A percentile compares a stretch with the other conserved stretches of the same genome.
Evolutionary conservation across 768 basidiomycete genomes (phyloP).

Genomic region (Mycena polygramma): DNA sequence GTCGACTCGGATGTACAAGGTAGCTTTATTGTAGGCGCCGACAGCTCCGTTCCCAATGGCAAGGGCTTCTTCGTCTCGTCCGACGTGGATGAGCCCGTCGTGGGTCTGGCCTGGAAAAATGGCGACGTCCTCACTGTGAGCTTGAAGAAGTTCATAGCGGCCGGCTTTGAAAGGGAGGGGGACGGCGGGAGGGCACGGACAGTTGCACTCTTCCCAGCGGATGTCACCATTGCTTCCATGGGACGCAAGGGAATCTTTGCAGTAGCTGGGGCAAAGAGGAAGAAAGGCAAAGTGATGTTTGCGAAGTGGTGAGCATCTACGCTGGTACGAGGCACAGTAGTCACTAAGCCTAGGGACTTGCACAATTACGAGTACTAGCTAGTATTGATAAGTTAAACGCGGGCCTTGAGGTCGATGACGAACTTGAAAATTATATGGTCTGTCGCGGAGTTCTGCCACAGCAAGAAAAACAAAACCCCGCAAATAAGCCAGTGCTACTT

Average conservation of each 20-base stretch:
- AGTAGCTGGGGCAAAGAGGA: slow-evolving; percentile 17
- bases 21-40: slow-evolving; percentile 14
- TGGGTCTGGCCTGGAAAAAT: slow-evolving; percentile 25
- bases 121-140: slow-evolving; percentile 20
- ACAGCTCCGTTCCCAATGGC: too few species aligned
- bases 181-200: slow-evolving; percentile 18
- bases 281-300: slow-evolving; percentile 21
- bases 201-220: slow-evolving; percentile 19
- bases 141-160: slow-evolving; percentile 16
- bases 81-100: slow-evolving; percentile 8
- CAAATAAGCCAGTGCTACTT: too few species aligned
- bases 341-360: too few species aligned
- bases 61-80: slow-evolving; percentile 15
- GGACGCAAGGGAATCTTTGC: slow-evolving; percentile 19
- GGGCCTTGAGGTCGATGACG: too few species aligned
- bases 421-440: too few species aligned
- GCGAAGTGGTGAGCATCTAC: slow-evolving; percentile 12
- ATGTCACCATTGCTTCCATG: slow-evolving; percentile 20
- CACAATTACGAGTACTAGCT: too few species aligned
- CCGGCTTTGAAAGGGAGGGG: slow-evolving; percentile 21
- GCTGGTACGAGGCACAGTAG: too few species aligned
- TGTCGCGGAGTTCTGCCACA: too few species aligned
- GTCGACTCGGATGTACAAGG: slow-evolving; percentile 23
- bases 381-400: too few species aligned
- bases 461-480: too few species aligned